Conservation (phyloP, 441 rosid genomes). For the California macrophylla region DNA sequence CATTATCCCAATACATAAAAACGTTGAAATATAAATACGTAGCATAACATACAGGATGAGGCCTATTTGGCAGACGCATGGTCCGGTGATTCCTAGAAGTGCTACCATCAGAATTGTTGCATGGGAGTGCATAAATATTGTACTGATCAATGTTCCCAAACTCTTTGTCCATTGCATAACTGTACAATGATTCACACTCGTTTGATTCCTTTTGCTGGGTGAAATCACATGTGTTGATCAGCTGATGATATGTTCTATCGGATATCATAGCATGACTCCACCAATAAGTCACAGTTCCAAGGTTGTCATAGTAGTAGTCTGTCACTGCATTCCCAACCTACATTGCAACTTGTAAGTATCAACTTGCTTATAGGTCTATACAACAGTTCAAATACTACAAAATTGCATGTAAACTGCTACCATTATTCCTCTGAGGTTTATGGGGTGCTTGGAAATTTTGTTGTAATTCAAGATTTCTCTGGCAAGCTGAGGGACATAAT, state of each 20-base stretch:
- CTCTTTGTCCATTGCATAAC: conserved; percentile 88
- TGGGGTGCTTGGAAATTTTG: conserved; percentile 37
- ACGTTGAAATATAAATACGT: no score
- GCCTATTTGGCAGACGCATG: conserved; percentile 65
- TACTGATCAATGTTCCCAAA: conserved; percentile 95
- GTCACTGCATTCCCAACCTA: conserved; percentile 97
- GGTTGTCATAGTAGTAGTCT: conserved; percentile 78
- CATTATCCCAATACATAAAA: neutral
- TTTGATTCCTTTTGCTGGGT: conserved; percentile 63
- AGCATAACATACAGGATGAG: conserved; percentile 33
- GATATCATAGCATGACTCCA: conserved; percentile 99
- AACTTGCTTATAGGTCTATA: neutral
- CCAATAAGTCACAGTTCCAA: conserved; percentile 93
- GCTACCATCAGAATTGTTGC: conserved; percentile 69
- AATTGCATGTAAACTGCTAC: conserved; percentile 25
- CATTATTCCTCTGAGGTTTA: conserved; percentile 85
- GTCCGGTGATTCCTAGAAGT: conserved; percentile 24
- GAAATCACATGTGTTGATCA: conserved; percentile 74
- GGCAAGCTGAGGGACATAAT: conserved; percentile 93
- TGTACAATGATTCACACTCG: conserved; percentile 74
- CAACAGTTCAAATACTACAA: neutral
- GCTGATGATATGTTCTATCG: conserved; percentile 65
- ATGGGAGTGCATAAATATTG: conserved; percentile 78
- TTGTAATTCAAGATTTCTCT: conserved; percentile 58
- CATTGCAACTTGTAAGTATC: neutral